Evolutionary conservation across 306 rosid species (phyloP).

Genomic region (Ziziphus jujuba): DNA sequence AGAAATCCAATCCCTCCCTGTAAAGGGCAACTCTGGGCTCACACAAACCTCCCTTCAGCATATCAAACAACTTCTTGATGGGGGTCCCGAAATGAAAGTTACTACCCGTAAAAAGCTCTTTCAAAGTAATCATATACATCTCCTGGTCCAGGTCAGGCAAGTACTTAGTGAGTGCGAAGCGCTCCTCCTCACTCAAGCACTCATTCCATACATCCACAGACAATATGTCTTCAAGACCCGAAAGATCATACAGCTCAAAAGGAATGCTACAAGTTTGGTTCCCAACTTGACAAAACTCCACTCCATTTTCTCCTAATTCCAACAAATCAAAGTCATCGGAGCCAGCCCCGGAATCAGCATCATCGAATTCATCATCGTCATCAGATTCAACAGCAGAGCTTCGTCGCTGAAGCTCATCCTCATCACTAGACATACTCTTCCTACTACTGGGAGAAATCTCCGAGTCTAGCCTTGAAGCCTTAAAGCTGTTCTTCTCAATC

Average conservation of each 20-base stretch:
- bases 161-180: slow-evolving; percentile 78
- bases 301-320: slow-evolving; percentile 92
- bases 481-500: slow-evolving; percentile 92
- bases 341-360: slow-evolving; percentile 98
- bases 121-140: slow-evolving; percentile 59
- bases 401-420: slow-evolving; percentile 73
- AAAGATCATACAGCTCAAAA: slow-evolving; percentile 83
- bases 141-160: slow-evolving; percentile 95
- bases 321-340: slow-evolving; percentile 98
- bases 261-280: slow-evolving; percentile 95
- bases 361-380: slow-evolving; percentile 88
- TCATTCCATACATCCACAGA: slow-evolving; percentile 96
- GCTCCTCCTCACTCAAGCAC: slow-evolving; percentile 77
- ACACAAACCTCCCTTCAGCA: slow-evolving; percentile 93
- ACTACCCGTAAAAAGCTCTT: slow-evolving; percentile 73
- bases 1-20: slow-evolving; percentile 77
- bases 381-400: slow-evolving; percentile 76
- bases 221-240: slow-evolving; percentile 76
- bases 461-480: slow-evolving; percentile 80
- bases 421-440: slow-evolving; percentile 89
- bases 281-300: slow-evolving; percentile 94
- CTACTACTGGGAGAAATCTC: slow-evolving; percentile 78
- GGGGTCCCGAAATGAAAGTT: slow-evolving; percentile 95
- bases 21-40: slow-evolving; percentile 98
- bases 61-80: slow-evolving; percentile 65